Percentiles rank a stretch among this genome's conserved stretches.
Evolutionary conservation across 495 filamentous ascomycete species (phyloP).

Genomic region (Eremomyces bilateralis): DNA sequence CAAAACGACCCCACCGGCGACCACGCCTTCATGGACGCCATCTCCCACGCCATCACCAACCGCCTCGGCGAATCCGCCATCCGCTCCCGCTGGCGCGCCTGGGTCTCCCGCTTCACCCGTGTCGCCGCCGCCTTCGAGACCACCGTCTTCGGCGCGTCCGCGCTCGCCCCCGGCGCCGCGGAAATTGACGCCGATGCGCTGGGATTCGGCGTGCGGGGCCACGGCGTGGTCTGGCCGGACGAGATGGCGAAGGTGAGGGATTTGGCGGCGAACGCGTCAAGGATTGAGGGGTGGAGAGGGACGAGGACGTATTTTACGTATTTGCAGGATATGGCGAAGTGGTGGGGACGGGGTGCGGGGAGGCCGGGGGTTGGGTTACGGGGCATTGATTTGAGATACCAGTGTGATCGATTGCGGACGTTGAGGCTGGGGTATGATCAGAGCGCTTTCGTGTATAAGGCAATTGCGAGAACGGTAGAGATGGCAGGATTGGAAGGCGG

Average conservation of each 20-base stretch:
- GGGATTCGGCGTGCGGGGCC: conserved; percentile 43
- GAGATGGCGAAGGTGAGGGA: conserved; percentile 61
- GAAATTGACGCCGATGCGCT: conserved; percentile 41
- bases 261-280: conserved; percentile 65
- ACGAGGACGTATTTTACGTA: conserved; percentile 89
- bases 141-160: conserved; percentile 72
- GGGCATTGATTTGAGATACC: conserved; percentile 66
- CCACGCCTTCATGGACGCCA: conserved; percentile 66
- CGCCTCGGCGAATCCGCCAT: conserved; percentile 81
- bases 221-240: conserved; percentile 90
- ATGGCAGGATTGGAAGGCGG: conserved; percentile 19
- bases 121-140: conserved; percentile 91
- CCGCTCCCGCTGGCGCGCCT: conserved; percentile 72
- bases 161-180: conserved; percentile 61
- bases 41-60: conserved; percentile 59
- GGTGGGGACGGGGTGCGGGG: conserved; percentile 23
- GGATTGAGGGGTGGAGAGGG: conserved; percentile 90
- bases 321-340: conserved; percentile 54
- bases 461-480: conserved; percentile 51
- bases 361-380: conserved; percentile 27
- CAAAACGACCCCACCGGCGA: conserved; percentile 66
- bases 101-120: conserved; percentile 75
- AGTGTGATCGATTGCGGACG: conserved; percentile 71
- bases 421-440: conserved; percentile 50
- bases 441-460: conserved; percentile 57